These are phyloP conservation scores for Rubroshorea leprosula DNA, from an alignment of 345 rosid genomes.

Conservation along the genomic window DNA sequence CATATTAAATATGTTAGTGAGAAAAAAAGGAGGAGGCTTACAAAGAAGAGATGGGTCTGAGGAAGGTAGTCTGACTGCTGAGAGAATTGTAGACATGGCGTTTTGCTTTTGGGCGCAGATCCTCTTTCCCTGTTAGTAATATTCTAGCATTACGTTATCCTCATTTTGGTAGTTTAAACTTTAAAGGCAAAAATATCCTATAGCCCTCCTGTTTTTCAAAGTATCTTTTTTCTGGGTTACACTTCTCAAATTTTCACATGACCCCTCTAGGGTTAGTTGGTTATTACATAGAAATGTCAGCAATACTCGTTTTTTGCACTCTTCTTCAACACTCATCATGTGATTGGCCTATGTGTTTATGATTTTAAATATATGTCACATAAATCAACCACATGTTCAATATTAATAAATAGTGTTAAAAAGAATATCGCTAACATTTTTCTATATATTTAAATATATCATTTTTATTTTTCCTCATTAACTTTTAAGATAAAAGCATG, in stretches of 20 bases:
- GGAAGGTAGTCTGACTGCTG: constrained; percentile 25
- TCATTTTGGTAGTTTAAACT: background rate
- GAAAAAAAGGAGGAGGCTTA: constrained; percentile 21
- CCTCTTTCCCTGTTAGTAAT: background rate
- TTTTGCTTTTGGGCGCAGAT: background rate
- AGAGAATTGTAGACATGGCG: constrained; percentile 35
- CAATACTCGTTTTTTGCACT: too few relatives aligned
- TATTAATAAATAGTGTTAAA: too few relatives aligned
- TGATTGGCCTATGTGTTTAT: too few relatives aligned
- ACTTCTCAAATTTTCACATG: constrained; percentile 4
- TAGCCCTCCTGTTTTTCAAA: constrained; percentile 12
- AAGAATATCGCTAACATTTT: too few relatives aligned
- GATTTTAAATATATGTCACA: too few relatives aligned
- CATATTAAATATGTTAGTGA: background rate
- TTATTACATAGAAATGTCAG: too few relatives aligned
- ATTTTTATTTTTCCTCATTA: too few relatives aligned
- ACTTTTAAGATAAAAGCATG: too few relatives aligned
- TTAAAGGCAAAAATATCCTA: constrained; percentile 14
- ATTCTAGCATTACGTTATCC: constrained; percentile 22
- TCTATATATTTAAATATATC: too few relatives aligned
- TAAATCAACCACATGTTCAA: too few relatives aligned
- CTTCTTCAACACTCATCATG: too few relatives aligned
- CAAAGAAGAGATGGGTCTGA: constrained; percentile 21
- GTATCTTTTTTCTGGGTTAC: background rate
- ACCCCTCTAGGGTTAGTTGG: background rate